Percentiles rank a stretch among this genome's conserved stretches.
These are phyloP conservation scores for Prunus persica DNA, from an alignment of 306 rosid genomes.

Conservation along the genomic window DNA sequence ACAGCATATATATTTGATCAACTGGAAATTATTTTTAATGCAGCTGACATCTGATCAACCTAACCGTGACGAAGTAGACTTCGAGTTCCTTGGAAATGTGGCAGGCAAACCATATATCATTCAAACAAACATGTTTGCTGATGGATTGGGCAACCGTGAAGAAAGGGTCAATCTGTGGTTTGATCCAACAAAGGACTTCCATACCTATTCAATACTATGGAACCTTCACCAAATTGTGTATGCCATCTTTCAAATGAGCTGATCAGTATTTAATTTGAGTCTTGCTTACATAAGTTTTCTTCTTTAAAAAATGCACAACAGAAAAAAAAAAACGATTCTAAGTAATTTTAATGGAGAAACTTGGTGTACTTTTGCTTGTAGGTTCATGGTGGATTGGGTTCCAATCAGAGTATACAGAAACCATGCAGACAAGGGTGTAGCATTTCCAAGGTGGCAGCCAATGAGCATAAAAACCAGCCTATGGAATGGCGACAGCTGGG, in stretches of 20 bases:
- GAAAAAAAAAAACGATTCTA: not conserved
- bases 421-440: slow-evolving; percentile 81
- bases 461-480: slow-evolving; percentile 73
- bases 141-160: slow-evolving; percentile 73
- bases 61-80: slow-evolving; percentile 79
- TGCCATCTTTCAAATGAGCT: slow-evolving; percentile 15
- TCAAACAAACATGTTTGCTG: slow-evolving; percentile 77
- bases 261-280: not conserved
- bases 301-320: accelerated
- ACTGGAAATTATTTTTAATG: not conserved
- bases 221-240: slow-evolving; percentile 89
- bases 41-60: slow-evolving; percentile 89
- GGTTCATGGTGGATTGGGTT: slow-evolving; percentile 82
- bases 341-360: not conserved
- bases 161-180: slow-evolving; percentile 91
- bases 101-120: slow-evolving; percentile 66
- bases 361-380: slow-evolving; percentile 9
- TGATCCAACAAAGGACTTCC: slow-evolving; percentile 87
- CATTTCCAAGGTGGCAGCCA: slow-evolving; percentile 84
- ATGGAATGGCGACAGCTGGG: slow-evolving; percentile 91
- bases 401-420: slow-evolving; percentile 85
- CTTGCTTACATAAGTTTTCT: not conserved
- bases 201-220: slow-evolving; percentile 83
- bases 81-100: slow-evolving; percentile 88
- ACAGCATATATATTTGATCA: not conserved